Conservation (phyloP, 805 yeast species). For the Candida endomychidarum region DNA sequence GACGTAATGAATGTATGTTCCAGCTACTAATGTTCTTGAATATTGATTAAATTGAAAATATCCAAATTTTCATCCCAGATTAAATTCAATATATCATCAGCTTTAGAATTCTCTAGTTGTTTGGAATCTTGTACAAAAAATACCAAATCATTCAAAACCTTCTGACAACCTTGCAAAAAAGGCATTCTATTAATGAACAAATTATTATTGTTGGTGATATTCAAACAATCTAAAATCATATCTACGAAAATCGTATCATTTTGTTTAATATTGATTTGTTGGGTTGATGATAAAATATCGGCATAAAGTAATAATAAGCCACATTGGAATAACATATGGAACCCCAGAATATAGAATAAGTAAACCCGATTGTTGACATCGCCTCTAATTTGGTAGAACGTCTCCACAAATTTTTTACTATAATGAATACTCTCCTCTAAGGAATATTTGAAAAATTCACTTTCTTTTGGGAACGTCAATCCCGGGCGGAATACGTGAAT, state of each 20-base stretch:
- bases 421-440: not conserved
- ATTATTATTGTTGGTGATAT: not conserved
- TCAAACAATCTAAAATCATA: conserved; percentile 1
- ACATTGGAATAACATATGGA: conserved; percentile 8
- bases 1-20: no score
- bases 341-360: conserved; percentile 3
- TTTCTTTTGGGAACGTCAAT: not conserved
- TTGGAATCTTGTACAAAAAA: not conserved
- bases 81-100: conserved; percentile 2
- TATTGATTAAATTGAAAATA: conserved; percentile 1
- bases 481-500: conserved; percentile 6
- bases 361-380: conserved; percentile 5
- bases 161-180: conserved; percentile 1
- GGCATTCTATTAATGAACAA: conserved; percentile 1
- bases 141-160: not conserved
- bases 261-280: not conserved
- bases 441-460: conserved; percentile 4
- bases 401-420: conserved; percentile 1
- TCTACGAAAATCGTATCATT: not conserved
- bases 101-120: not conserved
- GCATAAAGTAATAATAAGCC: conserved; percentile 1
- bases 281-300: conserved; percentile 1
- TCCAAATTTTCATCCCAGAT: conserved; percentile 6
- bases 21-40: not conserved
- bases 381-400: not conserved